Conservation (phyloP, 2,329 filamentous ascomycete genomes). For the Hypoxylon sp. region DNA sequence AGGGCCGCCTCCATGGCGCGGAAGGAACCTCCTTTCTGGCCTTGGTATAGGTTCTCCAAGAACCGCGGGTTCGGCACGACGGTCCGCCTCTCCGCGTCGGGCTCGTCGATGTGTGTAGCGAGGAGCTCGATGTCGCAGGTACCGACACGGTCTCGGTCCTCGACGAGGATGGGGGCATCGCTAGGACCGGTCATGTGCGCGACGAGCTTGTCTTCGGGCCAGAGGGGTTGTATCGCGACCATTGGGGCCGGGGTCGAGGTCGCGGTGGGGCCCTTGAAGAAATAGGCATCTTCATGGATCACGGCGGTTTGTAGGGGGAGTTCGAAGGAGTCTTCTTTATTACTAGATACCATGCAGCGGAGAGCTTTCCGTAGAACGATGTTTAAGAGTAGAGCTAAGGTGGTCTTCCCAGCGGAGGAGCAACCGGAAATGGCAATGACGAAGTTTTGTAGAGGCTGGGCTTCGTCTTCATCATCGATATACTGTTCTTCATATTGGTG, state of each 20-base stretch:
- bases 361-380: constrained; percentile 33
- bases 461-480: neutral
- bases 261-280: neutral
- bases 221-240: constrained; percentile 15
- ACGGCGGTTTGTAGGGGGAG: constrained; percentile 8
- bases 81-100: neutral
- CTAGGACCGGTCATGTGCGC: constrained; percentile 12
- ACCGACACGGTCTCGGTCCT: constrained; percentile 15
- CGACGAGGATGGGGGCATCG: constrained; percentile 9
- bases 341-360: neutral
- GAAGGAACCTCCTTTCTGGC: neutral
- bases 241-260: neutral
- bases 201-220: constrained; percentile 12
- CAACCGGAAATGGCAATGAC: constrained; percentile 46
- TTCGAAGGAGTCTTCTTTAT: neutral
- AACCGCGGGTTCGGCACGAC: constrained; percentile 18
- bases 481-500: neutral
- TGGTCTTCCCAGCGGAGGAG: constrained; percentile 48
- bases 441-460: constrained; percentile 15
- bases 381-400: constrained; percentile 41
- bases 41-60: neutral
- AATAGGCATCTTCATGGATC: constrained; percentile 25
- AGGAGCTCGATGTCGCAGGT: constrained; percentile 16
- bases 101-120: constrained; percentile 16
- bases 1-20: neutral